Percentiles rank a stretch among this genome's conserved stretches.
Evolutionary conservation across 306 rosid genomes (phyloP).

Genomic region (Canavalia ensiformis): DNA sequence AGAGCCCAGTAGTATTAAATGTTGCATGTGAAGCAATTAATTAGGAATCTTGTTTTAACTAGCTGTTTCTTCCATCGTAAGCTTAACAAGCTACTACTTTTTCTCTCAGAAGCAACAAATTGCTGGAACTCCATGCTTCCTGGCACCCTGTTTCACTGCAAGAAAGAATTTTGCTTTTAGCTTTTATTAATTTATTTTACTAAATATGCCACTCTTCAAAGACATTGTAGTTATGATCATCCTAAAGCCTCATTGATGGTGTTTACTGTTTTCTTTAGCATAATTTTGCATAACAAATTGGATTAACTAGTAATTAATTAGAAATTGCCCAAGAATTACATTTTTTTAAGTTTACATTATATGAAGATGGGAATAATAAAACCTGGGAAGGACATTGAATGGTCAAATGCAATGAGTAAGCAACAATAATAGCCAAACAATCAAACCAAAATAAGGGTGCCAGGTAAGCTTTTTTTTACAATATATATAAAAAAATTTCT

Average conservation of each 20-base stretch:
- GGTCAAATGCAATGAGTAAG: slow-evolving; percentile 38
- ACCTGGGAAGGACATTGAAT: slow-evolving; percentile 1
- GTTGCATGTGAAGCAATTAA: slow-evolving; percentile 78
- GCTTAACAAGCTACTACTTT: slow-evolving; percentile 61
- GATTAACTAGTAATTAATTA: neutral
- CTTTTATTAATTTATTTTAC: slow-evolving; percentile 15
- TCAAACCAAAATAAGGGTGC: neutral
- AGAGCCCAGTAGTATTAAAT: slow-evolving; percentile 63
- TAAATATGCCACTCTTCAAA: neutral
- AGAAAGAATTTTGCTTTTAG: slow-evolving; percentile 36
- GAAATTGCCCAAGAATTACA: neutral
- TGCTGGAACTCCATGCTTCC: slow-evolving; percentile 34
- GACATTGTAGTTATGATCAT: neutral
- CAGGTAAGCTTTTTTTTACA: neutral
- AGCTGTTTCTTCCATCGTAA: slow-evolving; percentile 66
- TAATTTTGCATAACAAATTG: neutral
- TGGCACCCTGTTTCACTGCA: slow-evolving; percentile 49
- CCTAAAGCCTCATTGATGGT: slow-evolving; percentile 33
- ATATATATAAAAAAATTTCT: neutral
- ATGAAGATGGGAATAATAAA: neutral
- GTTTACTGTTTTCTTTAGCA: slow-evolving; percentile 13
- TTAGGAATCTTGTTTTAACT: slow-evolving; percentile 70
- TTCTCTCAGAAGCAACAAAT: slow-evolving; percentile 60
- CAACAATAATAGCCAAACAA: slow-evolving; percentile 36
- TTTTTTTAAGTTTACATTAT: neutral